A percentile compares a stretch with the other conserved stretches of the same genome.
phyloP scores from a whole-genome alignment of 2,329 filamentous ascomycete species.

The Xylariaceae sp. region DNA sequence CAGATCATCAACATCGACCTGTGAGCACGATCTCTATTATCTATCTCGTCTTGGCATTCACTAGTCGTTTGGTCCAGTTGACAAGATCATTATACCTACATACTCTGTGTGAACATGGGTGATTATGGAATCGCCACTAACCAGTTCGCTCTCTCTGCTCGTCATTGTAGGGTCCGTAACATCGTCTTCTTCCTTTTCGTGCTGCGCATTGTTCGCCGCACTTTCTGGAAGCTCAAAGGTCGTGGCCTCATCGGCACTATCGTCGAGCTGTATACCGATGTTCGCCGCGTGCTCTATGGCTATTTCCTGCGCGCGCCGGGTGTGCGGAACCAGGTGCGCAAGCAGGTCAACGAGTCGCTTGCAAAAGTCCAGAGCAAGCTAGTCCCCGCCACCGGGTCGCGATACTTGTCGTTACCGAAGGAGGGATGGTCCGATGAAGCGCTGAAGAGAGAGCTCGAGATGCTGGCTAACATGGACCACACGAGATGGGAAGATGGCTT shows the following conservation, averaged over 20 bases:
- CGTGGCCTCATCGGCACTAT: slow-evolving; percentile 79
- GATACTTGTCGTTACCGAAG: slow-evolving; percentile 72
- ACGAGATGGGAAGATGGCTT: slow-evolving; percentile 94
- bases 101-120: not conserved
- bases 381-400: slow-evolving; percentile 65
- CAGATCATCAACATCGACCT: slow-evolving; percentile 62
- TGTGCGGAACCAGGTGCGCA: slow-evolving; percentile 77
- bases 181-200: slow-evolving; percentile 86
- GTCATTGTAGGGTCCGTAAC: slow-evolving; percentile 63
- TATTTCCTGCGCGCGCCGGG: slow-evolving; percentile 82
- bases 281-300: slow-evolving; percentile 72
- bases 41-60: not conserved
- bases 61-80: not conserved
- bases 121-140: slow-evolving; percentile 1
- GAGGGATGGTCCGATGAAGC: slow-evolving; percentile 77
- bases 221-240: slow-evolving; percentile 79
- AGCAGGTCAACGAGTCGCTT: slow-evolving; percentile 75
- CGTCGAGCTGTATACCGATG: slow-evolving; percentile 64
- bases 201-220: slow-evolving; percentile 73
- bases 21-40: slow-evolving; percentile 42
- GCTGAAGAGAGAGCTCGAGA: slow-evolving; percentile 72
- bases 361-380: slow-evolving; percentile 79
- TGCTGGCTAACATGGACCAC: slow-evolving; percentile 80
- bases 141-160: not conserved
- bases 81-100: not conserved